These are phyloP conservation scores for Linanthus parryae DNA, from an alignment of 148 eudicot species.

Conservation along the genomic window DNA sequence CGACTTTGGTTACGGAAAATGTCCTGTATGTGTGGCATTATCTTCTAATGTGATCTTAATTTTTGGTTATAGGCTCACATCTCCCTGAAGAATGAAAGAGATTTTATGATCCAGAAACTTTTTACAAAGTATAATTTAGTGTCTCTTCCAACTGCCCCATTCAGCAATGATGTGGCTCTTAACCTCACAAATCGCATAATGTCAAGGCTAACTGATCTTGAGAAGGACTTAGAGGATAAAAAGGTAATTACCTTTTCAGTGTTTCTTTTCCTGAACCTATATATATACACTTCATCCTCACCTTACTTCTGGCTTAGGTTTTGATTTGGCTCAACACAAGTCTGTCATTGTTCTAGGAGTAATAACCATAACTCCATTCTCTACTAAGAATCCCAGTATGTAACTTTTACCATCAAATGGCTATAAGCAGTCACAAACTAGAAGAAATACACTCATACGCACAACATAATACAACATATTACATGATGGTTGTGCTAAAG, in stretches of 20 bases:
- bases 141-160: conserved; percentile 45
- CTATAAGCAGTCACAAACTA: too few relatives aligned
- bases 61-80: conserved; percentile 47
- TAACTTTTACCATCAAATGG: too few relatives aligned
- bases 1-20: not conserved
- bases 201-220: conserved; percentile 48
- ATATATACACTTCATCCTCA: too few relatives aligned
- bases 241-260: conserved; percentile 38
- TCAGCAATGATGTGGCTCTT: conserved; percentile 55
- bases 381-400: too few relatives aligned
- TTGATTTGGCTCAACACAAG: too few relatives aligned
- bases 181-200: conserved; percentile 42
- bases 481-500: too few relatives aligned
- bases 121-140: conserved; percentile 65
- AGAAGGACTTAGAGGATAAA: conserved; percentile 60
- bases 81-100: conserved; percentile 65
- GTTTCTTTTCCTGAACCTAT: conserved; percentile 3
- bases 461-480: too few relatives aligned
- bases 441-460: too few relatives aligned
- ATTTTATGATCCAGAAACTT: conserved; percentile 49
- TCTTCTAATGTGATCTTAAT: conserved; percentile 8
- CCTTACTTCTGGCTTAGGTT: too few relatives aligned
- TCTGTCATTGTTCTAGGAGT: too few relatives aligned
- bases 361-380: too few relatives aligned
- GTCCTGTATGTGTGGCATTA: conserved; percentile 1